These are phyloP conservation scores for Mycena rosella DNA, from an alignment of 768 basidiomycete genomes.

Conservation along the genomic window DNA sequence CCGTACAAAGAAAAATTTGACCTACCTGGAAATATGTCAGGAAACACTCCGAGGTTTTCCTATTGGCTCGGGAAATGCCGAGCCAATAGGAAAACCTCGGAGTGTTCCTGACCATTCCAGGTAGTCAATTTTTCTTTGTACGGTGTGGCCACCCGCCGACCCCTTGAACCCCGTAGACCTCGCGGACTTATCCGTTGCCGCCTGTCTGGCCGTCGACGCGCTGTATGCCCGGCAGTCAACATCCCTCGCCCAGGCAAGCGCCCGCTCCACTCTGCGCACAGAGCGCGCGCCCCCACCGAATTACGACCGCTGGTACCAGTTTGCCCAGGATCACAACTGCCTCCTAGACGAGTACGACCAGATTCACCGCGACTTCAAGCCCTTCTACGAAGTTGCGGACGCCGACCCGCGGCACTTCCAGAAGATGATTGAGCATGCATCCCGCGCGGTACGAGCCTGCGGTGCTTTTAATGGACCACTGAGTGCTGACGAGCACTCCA, in stretches of 20 bases:
- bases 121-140: no score
- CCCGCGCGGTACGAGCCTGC: background rate
- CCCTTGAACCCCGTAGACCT: no score
- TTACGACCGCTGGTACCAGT: slow-evolving; percentile 20
- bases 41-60: no score
- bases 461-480: background rate
- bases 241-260: slow-evolving; percentile 12
- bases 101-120: no score
- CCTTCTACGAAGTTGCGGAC: slow-evolving; percentile 4
- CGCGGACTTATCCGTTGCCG: no score
- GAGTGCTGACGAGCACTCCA: no score
- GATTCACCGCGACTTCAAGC: slow-evolving; percentile 4
- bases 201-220: background rate
- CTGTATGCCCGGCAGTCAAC: slow-evolving; percentile 10
- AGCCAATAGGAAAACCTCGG: no score
- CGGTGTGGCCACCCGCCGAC: no score
- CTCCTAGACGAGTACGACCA: slow-evolving; percentile 9
- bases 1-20: no score
- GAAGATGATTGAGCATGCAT: background rate
- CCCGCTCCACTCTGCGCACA: slow-evolving; percentile 10
- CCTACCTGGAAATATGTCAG: no score
- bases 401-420: background rate
- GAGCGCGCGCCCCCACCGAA: slow-evolving; percentile 1
- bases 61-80: no score
- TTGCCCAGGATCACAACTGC: background rate